These are phyloP conservation scores for Paraurostyla sp. DNA, from an alignment of 73 alveolate genomes.

Conservation along the genomic window DNA sequence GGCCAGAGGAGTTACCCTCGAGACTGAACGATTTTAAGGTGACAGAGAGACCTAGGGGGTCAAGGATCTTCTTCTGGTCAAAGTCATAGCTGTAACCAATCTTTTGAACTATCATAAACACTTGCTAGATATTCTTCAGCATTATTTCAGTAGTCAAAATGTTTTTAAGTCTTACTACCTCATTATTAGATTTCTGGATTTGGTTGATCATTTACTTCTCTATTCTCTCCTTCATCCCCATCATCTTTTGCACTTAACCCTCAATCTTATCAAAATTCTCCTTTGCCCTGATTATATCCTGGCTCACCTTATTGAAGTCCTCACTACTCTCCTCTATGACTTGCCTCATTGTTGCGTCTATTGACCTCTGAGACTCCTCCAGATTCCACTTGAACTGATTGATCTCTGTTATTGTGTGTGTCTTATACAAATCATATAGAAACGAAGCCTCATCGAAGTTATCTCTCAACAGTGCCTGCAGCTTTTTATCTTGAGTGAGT, in stretches of 20 bases:
- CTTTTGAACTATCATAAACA: background rate
- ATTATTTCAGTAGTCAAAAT: slow-evolving; percentile 20
- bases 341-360: background rate
- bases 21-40: slow-evolving; percentile 6
- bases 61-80: slow-evolving; percentile 20
- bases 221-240: background rate
- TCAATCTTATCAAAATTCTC: background rate
- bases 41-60: slow-evolving; percentile 44
- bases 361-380: background rate
- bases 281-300: slow-evolving; percentile 6
- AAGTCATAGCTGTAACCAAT: slow-evolving; percentile 58
- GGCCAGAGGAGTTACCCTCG: background rate
- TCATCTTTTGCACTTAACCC: background rate
- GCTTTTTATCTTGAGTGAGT: background rate
- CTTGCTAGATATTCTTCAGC: slow-evolving; percentile 13
- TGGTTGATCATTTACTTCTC: slow-evolving; percentile 37
- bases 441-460: slow-evolving; percentile 55
- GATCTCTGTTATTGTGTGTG: slow-evolving; percentile 34
- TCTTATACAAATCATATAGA: slow-evolving; percentile 53
- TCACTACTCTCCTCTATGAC: background rate
- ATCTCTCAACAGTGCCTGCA: background rate
- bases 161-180: background rate
- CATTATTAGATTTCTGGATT: background rate
- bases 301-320: slow-evolving; percentile 17
- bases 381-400: slow-evolving; percentile 27